A percentile compares a stretch with the other conserved stretches of the same genome.
These are phyloP conservation scores for Pachysolen tannophilus DNA, from an alignment of 805 yeast genomes.

Conservation along the genomic window DNA sequence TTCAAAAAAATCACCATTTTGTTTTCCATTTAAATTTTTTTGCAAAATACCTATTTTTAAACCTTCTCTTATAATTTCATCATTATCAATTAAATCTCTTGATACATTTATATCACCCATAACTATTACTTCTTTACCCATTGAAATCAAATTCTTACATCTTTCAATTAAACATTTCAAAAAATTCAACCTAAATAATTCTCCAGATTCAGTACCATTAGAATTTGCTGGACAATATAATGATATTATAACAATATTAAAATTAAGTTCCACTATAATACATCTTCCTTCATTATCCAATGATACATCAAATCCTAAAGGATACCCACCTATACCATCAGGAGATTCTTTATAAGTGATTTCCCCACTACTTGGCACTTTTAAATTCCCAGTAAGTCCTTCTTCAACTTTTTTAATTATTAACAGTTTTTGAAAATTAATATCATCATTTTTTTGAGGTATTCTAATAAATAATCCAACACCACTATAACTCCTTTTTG, in stretches of 20 bases:
- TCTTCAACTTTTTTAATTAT: slow-evolving; percentile 74
- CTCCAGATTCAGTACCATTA: slow-evolving; percentile 58
- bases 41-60: slow-evolving; percentile 16
- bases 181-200: slow-evolving; percentile 48
- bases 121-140: slow-evolving; percentile 64
- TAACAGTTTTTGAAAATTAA: slow-evolving; percentile 27
- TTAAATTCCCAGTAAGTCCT: slow-evolving; percentile 72
- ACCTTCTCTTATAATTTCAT: slow-evolving; percentile 50
- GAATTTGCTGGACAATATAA: slow-evolving; percentile 94
- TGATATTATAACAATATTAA: slow-evolving; percentile 51
- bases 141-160: slow-evolving; percentile 39
- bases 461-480: slow-evolving; percentile 74
- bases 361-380: slow-evolving; percentile 14
- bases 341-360: slow-evolving; percentile 18
- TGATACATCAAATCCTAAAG: slow-evolving; percentile 28
- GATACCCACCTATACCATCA: slow-evolving; percentile 67
- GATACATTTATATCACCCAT: slow-evolving; percentile 89
- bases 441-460: slow-evolving; percentile 36
- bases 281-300: slow-evolving; percentile 85
- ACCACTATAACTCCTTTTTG: slow-evolving; percentile 83
- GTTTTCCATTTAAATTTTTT: slow-evolving; percentile 13
- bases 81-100: slow-evolving; percentile 75
- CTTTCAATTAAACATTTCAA: slow-evolving; percentile 54
- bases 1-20: slow-evolving; percentile 23
- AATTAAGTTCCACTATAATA: slow-evolving; percentile 63